phyloP scores from a whole-genome alignment of 176 grass and related monocot species.

The Chloris gayana region DNA sequence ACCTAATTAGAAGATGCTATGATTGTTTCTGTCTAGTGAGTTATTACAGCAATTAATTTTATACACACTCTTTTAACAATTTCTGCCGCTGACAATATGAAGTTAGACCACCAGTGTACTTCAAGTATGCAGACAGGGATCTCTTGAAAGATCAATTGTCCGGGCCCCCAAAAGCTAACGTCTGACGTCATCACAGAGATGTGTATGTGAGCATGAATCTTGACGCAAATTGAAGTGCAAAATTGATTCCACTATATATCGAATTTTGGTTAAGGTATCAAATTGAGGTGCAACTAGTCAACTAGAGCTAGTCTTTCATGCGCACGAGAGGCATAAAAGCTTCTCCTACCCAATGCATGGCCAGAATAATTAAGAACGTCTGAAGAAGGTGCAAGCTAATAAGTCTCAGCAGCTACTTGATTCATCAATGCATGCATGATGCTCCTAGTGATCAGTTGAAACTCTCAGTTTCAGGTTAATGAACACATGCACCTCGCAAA shows the following conservation, averaged over 20 bases:
- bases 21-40: not conserved
- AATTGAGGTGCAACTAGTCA: not conserved
- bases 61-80: not conserved
- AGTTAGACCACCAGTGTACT: not conserved
- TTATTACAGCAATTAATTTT: too few species aligned
- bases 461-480: not conserved
- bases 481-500: conserved; percentile 29
- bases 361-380: not conserved
- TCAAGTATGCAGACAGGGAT: not conserved
- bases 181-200: too few species aligned
- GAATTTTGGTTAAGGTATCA: too few species aligned
- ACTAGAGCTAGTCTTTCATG: not conserved
- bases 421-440: conserved; percentile 9
- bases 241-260: too few species aligned
- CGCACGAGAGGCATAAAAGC: not conserved
- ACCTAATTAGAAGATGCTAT: not conserved
- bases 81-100: not conserved
- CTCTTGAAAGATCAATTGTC: not conserved
- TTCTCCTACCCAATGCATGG: not conserved
- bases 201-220: too few species aligned
- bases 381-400: conserved; percentile 26
- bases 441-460: conserved; percentile 10
- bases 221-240: too few species aligned
- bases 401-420: not conserved
- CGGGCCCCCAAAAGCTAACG: not conserved